A percentile compares a stretch with the other conserved stretches of the same genome.
These are phyloP conservation scores for Yarrowia deformans DNA, from an alignment of 805 yeast genomes.

Conservation along the genomic window DNA sequence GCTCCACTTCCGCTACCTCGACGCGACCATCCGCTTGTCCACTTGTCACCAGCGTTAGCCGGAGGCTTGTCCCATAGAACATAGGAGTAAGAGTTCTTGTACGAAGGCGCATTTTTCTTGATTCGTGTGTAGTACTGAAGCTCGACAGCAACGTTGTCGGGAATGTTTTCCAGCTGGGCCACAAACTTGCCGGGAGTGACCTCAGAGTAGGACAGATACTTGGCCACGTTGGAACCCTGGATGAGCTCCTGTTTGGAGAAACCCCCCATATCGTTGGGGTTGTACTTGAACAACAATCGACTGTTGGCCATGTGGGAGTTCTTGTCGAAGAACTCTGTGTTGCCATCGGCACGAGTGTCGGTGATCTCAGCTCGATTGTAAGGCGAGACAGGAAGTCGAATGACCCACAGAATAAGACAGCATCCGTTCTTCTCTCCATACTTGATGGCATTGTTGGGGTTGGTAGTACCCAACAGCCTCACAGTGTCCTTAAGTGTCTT, in stretches of 20 bases:
- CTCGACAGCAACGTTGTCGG: conserved; percentile 17
- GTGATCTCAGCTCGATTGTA: conserved; percentile 21
- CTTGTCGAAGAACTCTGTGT: conserved; percentile 3
- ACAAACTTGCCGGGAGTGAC: background rate
- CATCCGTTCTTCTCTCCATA: conserved; percentile 9
- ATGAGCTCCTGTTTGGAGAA: background rate
- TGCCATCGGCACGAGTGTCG: background rate
- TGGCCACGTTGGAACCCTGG: conserved; percentile 2
- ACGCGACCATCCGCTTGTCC: background rate
- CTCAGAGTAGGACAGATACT: background rate
- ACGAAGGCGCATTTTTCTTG: background rate
- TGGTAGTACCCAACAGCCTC: background rate
- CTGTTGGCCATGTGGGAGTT: background rate
- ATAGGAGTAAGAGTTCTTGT: conserved; percentile 8
- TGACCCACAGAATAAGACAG: conserved; percentile 1
- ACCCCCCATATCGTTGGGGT: conserved; percentile 5
- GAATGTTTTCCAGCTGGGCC: conserved; percentile 10
- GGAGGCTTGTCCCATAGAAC: conserved; percentile 5
- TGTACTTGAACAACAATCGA: background rate
- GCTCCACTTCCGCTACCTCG: conserved; percentile 12
- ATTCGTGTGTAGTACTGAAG: conserved; percentile 10
- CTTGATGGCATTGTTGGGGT: conserved; percentile 5
- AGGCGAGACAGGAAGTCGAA: conserved; percentile 11
- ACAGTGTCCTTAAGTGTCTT: conserved; percentile 1
- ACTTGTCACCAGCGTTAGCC: background rate